Evolutionary conservation across 148 eudicot species (phyloP).

Genomic region (Rhododendron kiyosumense): DNA sequence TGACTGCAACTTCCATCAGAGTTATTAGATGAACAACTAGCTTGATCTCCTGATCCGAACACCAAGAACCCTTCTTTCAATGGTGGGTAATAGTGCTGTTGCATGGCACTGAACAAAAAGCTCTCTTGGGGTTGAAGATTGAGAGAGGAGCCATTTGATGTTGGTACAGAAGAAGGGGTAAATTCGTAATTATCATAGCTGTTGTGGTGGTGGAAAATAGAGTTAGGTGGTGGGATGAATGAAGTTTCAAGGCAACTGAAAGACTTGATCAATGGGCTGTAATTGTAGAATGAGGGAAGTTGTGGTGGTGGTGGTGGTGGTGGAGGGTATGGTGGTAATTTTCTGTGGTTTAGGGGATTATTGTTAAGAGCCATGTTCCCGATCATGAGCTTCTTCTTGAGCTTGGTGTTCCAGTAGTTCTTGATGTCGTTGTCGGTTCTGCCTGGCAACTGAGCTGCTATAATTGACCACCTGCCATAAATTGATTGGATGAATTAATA

Average conservation of each 20-base stretch:
- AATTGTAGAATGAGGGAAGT: neutral
- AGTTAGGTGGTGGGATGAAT: slow-evolving; percentile 13
- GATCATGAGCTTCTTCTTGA: slow-evolving; percentile 36
- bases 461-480: slow-evolving; percentile 40
- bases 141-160: neutral
- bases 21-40: neutral
- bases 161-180: neutral
- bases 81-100: neutral
- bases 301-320: slow-evolving; percentile 10
- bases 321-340: neutral
- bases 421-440: slow-evolving; percentile 48
- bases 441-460: slow-evolving; percentile 42
- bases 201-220: slow-evolving; percentile 10
- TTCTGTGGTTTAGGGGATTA: neutral
- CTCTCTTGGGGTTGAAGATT: neutral
- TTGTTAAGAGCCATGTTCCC: neutral
- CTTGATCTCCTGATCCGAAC: neutral
- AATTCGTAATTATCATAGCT: neutral
- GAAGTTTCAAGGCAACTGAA: slow-evolving; percentile 5
- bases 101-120: neutral
- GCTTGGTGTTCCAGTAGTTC: slow-evolving; percentile 54
- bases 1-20: slow-evolving; percentile 1
- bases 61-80: neutral
- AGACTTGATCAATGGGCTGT: slow-evolving; percentile 2
- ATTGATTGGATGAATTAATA: neutral